These are phyloP conservation scores for Thelephora aurantiotincta DNA, from an alignment of 768 basidiomycete species.

Conservation along the genomic window DNA sequence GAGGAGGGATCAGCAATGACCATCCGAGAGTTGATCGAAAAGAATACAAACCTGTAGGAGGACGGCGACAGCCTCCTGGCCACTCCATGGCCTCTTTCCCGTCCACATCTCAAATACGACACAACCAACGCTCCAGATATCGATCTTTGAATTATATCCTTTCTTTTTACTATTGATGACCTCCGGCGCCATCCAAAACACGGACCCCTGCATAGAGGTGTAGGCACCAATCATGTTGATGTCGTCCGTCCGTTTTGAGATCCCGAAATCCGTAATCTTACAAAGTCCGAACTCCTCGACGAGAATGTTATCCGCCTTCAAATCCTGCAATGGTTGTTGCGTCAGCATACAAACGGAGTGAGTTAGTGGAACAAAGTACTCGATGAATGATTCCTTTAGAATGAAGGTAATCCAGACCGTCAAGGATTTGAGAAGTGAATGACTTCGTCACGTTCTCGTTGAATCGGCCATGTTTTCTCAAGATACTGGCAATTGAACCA, in stretches of 20 bases:
- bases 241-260: constrained; percentile 91
- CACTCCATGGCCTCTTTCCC: constrained; percentile 88
- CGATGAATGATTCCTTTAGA: constrained; percentile 85
- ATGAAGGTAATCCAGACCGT: constrained; percentile 88
- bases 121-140: constrained; percentile 98
- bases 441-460: constrained; percentile 85
- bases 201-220: constrained; percentile 93
- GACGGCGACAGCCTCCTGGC: constrained; percentile 80
- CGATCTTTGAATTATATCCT: constrained; percentile 93
- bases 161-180: constrained; percentile 78
- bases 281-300: constrained; percentile 85
- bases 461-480: constrained; percentile 88
- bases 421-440: constrained; percentile 84
- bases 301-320: constrained; percentile 97
- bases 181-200: constrained; percentile 99
- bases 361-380: constrained; percentile 26
- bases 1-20: not conserved
- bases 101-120: constrained; percentile 99
- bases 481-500: constrained; percentile 82
- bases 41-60: constrained; percentile 70
- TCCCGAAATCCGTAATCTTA: constrained; percentile 98
- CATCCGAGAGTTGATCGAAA: not conserved
- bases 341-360: not conserved
- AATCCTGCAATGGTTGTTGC: constrained; percentile 38
- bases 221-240: constrained; percentile 68